Evolutionary conservation across 2,329 filamentous ascomycete genomes (phyloP), one percentile per base, ranked within the genome.

Genomic region (Penicillium frequentans): DNA sequence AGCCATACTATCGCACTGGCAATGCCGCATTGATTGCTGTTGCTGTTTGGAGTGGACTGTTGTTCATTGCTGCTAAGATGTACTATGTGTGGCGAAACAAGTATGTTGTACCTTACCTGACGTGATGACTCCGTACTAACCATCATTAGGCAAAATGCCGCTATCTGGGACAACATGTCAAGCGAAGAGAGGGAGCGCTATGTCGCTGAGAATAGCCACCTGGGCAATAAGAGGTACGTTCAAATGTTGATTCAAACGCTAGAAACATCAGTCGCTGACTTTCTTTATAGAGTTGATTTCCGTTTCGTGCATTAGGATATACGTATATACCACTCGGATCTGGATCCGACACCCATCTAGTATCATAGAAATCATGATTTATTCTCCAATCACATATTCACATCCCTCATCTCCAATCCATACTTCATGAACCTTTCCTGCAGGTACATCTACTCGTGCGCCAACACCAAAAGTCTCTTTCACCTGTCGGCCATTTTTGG

Each of bases 311-410:
- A 75, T 52, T 75, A 68, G 51, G 9, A 33, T 8, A 45, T 27
- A 13, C 11, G 7, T 39, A 10, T 39, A 39, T 39, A 19, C 13
- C 31, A 16, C 13, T 33, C 31, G 31, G 35, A 39, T 19, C 16
- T 39, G n/a, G 35, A 39, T 33, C 31, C 31, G 31, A 33, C 29
- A 37, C 6, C 8, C 11, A 39, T 37, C 9, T 39, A n/a, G 16
- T 39, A 10, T 37, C n/a, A 39, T 19, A n/a, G 11, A 39, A 9
- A 10, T 4, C 16, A 19, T 10, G 9, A 6, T 13, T n/a, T 23
- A 83, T 65, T 86, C 82, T 24, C 83, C 83, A 68, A 86, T 85
- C 26, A 86, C 82, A 75, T 85, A 85, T 58, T 83, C 84, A 70
- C 84, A 86, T 1, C 84, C 84, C 42, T 81, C 74, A 8, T 71